phyloP scores from a whole-genome alignment of 352 stramenopile species.

The Pythium phragmitis region DNA sequence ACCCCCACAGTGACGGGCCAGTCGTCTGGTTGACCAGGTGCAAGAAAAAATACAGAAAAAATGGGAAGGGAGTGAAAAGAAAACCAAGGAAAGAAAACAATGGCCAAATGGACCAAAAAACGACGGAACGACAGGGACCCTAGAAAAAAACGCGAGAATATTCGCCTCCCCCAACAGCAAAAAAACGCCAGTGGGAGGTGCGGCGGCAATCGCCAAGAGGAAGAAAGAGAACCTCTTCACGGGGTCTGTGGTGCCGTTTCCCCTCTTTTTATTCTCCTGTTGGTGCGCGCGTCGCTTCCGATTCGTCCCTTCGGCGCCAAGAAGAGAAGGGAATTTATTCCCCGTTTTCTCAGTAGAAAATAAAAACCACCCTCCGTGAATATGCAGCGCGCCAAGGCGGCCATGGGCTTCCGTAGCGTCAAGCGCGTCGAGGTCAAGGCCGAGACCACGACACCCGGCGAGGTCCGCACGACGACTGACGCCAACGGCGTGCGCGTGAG shows the following conservation, averaged over 20 bases:
- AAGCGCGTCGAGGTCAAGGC: conserved; percentile 84
- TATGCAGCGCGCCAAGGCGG: conserved; percentile 72
- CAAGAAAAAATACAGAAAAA: conserved; percentile 25
- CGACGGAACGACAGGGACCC: conserved; percentile 2
- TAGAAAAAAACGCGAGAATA: conserved; percentile 6
- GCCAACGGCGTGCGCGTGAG: conserved; percentile 58
- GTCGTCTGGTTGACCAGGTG: conserved; percentile 4
- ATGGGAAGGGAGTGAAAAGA: conserved; percentile 17
- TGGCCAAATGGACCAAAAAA: conserved; percentile 1
- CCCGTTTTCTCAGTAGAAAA: conserved; percentile 1
- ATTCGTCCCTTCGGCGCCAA: neutral
- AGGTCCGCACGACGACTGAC: conserved; percentile 73
- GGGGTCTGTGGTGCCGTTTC: neutral
- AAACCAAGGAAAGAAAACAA: conserved; percentile 22
- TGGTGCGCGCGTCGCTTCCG: conserved; percentile 1
- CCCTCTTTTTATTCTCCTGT: conserved; percentile 1
- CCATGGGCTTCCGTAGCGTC: conserved; percentile 81
- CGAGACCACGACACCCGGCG: conserved; percentile 79
- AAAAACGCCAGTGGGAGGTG: conserved; percentile 4
- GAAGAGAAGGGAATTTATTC: conserved; percentile 9
- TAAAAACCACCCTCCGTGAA: neutral
- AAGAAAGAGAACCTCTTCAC: neutral
- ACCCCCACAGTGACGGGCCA: too few species aligned
- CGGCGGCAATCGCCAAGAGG: neutral
- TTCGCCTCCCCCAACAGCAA: neutral